A percentile compares a stretch with the other conserved stretches of the same genome.
These are phyloP conservation scores for Pyricularia pennisetigena DNA, from an alignment of 2,329 filamentous ascomycete species.

Conservation along the genomic window DNA sequence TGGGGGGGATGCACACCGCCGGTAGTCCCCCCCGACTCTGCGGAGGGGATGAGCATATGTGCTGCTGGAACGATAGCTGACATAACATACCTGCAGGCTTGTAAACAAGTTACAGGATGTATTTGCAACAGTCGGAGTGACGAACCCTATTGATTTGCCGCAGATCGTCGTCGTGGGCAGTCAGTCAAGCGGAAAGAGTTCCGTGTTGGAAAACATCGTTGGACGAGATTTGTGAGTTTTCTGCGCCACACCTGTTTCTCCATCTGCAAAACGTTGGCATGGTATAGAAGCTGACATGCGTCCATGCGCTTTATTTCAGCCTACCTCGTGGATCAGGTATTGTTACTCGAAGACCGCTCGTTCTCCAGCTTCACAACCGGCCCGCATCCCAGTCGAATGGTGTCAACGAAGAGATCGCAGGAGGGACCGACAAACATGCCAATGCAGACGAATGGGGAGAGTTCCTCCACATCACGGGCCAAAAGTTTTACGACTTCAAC, in stretches of 20 bases:
- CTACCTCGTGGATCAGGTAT: slow-evolving; percentile 96
- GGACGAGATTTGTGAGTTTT: slow-evolving; percentile 88
- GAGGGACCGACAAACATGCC: slow-evolving; percentile 71
- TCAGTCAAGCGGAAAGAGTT: slow-evolving; percentile 99
- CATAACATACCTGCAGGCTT: slow-evolving; percentile 39
- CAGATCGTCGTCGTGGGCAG: slow-evolving; percentile 98
- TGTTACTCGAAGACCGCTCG: slow-evolving; percentile 88
- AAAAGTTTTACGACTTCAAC: slow-evolving; percentile 87
- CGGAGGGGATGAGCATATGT: not conserved
- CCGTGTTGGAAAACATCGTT: slow-evolving; percentile 96
- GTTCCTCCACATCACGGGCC: slow-evolving; percentile 89
- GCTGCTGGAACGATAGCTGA: not conserved
- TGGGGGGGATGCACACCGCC: not conserved
- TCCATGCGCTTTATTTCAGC: slow-evolving; percentile 40
- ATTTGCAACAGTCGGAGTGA: slow-evolving; percentile 94
- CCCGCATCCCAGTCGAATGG: slow-evolving; percentile 63
- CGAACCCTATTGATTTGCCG: slow-evolving; percentile 97
- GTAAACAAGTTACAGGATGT: slow-evolving; percentile 99
- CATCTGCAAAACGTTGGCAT: not conserved
- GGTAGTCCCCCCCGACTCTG: not conserved
- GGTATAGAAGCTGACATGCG: not conserved
- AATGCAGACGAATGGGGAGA: slow-evolving; percentile 97
- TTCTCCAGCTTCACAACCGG: slow-evolving; percentile 96
- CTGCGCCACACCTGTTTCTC: slow-evolving; percentile 4
- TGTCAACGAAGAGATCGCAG: slow-evolving; percentile 53